Percentiles rank a stretch among this genome's conserved stretches.
These are phyloP conservation scores for Saccharomyces hybrid DNA, from an alignment of 1,139 yeast species.

Conservation along the genomic window DNA sequence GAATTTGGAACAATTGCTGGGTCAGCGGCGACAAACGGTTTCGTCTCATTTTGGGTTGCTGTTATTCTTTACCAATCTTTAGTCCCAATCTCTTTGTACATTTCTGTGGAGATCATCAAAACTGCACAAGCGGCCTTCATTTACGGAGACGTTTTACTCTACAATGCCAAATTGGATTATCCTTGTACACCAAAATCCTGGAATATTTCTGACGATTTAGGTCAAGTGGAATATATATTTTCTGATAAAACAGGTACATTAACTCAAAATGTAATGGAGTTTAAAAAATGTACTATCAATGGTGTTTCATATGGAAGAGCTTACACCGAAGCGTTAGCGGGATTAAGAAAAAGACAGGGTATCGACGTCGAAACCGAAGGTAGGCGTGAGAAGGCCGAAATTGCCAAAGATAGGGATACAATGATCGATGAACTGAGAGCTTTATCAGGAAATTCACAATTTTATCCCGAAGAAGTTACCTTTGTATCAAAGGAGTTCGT, in stretches of 20 bases:
- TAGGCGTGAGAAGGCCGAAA: conserved; percentile 53
- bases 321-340: conserved; percentile 92
- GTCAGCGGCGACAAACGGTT: conserved; percentile 70
- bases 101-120: conserved; percentile 90
- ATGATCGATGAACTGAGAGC: conserved; percentile 58
- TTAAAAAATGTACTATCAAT: conserved; percentile 82
- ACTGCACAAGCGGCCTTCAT: conserved; percentile 92
- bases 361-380: conserved; percentile 66
- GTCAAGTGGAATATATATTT: conserved; percentile 92
- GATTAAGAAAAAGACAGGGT: conserved; percentile 83
- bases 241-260: conserved; percentile 96
- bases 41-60: conserved; percentile 80
- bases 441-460: conserved; percentile 43
- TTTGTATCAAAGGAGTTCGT: conserved; percentile 69
- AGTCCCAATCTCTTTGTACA: conserved; percentile 91
- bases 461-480: conserved; percentile 60
- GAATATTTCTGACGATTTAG: conserved; percentile 95
- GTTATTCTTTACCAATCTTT: conserved; percentile 83
- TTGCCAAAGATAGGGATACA: conserved; percentile 51
- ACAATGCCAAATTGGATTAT: conserved; percentile 75
- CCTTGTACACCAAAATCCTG: conserved; percentile 96
- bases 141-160: conserved; percentile 81
- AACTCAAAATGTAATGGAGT: conserved; percentile 96
- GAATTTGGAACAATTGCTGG: conserved; percentile 61
- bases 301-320: conserved; percentile 88